Evolutionary conservation across 495 filamentous ascomycete species (phyloP).

Genomic region (Talaromyces trachyspermus): DNA sequence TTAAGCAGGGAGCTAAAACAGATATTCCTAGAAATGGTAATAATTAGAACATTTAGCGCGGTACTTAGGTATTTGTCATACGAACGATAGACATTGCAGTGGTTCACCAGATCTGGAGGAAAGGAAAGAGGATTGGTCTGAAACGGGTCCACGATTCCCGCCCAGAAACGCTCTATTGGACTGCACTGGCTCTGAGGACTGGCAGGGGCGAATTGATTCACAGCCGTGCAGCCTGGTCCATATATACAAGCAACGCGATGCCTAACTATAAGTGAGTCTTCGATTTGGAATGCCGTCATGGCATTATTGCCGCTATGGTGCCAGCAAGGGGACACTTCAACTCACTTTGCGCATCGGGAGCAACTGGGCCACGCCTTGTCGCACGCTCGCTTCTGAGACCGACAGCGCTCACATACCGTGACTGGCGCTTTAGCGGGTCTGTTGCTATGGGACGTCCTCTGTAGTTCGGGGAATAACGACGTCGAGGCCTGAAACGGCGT

Average conservation of each 20-base stretch:
- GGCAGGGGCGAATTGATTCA: neutral
- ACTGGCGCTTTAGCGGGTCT: neutral
- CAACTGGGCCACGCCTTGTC: conserved; percentile 3
- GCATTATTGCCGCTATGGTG: neutral
- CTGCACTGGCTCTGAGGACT: neutral
- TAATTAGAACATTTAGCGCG: neutral
- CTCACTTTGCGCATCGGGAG: conserved; percentile 1
- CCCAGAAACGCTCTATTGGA: neutral
- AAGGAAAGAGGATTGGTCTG: conserved; percentile 1
- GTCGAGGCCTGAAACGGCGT: neutral
- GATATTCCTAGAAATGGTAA: neutral
- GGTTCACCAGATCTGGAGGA: conserved; percentile 4
- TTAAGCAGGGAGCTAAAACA: conserved; percentile 3
- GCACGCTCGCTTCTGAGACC: conserved; percentile 3
- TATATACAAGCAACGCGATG: conserved; percentile 1
- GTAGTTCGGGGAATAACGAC: neutral
- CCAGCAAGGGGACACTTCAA: neutral
- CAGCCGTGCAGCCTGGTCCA: neutral
- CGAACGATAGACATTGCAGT: conserved; percentile 6
- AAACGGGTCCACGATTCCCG: conserved; percentile 6
- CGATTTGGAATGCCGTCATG: neutral
- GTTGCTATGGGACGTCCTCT: neutral
- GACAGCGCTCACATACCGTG: conserved; percentile 5
- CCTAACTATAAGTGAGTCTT: neutral
- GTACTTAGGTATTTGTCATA: neutral